These are phyloP conservation scores for Blastomyces parvus DNA, from an alignment of 2,329 filamentous ascomycete genomes.

Conservation along the genomic window DNA sequence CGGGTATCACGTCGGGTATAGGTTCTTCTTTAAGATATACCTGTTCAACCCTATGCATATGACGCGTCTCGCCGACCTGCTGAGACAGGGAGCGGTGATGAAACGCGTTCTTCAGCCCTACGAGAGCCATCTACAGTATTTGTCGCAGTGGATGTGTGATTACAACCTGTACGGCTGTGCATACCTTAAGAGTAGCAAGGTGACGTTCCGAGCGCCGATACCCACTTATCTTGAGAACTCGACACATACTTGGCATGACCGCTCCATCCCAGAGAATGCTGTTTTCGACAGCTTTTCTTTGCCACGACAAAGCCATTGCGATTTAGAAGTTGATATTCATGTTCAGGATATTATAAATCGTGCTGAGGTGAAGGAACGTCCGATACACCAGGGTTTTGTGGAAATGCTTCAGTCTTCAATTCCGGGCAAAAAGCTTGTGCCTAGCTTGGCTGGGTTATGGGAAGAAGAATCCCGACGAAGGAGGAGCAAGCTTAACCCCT, in stretches of 20 bases:
- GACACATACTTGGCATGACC: slow-evolving; percentile 69
- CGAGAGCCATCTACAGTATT: slow-evolving; percentile 84
- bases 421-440: slow-evolving; percentile 68
- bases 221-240: slow-evolving; percentile 55
- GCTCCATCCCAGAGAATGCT: slow-evolving; percentile 52
- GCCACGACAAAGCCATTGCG: slow-evolving; percentile 75
- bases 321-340: slow-evolving; percentile 80
- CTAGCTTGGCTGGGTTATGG: slow-evolving; percentile 92
- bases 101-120: slow-evolving; percentile 79
- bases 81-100: slow-evolving; percentile 81
- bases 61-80: slow-evolving; percentile 75
- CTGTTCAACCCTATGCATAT: slow-evolving; percentile 79
- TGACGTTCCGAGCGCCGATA: slow-evolving; percentile 65
- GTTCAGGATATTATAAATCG: slow-evolving; percentile 84
- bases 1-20: slow-evolving; percentile 87
- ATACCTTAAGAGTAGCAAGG: slow-evolving; percentile 64
- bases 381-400: slow-evolving; percentile 75
- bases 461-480: slow-evolving; percentile 75
- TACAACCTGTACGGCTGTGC: slow-evolving; percentile 95
- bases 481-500: slow-evolving; percentile 59
- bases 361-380: slow-evolving; percentile 61
- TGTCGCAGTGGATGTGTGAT: slow-evolving; percentile 96
- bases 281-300: slow-evolving; percentile 56
- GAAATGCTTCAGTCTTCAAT: slow-evolving; percentile 58
- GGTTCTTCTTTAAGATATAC: slow-evolving; percentile 88